Percentiles rank a stretch among this genome's conserved stretches.
These are phyloP conservation scores for Plasmodium vivax DNA, from an alignment of 169 alveolate genomes.

Conservation along the genomic window DNA sequence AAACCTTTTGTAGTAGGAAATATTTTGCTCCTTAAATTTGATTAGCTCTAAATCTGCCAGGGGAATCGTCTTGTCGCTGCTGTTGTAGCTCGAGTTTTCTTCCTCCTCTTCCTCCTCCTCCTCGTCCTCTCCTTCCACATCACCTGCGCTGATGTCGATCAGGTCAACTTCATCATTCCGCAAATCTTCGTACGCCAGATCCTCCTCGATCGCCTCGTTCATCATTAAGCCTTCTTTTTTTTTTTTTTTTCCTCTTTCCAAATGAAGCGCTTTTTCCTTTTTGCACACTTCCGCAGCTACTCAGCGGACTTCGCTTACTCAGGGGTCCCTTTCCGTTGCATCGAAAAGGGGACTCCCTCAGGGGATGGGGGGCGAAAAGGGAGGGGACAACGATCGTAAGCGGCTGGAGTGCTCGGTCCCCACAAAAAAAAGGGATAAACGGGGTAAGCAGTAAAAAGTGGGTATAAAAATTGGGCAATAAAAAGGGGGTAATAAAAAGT, in stretches of 20 bases:
- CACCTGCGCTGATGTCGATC: constrained; percentile 29
- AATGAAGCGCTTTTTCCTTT: background rate
- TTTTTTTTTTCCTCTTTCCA: background rate
- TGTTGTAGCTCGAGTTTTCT: background rate
- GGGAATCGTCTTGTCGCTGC: background rate
- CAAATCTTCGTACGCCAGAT: constrained; percentile 31
- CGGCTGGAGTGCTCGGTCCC: too few species aligned
- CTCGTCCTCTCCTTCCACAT: constrained; percentile 3
- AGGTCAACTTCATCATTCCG: constrained; percentile 18
- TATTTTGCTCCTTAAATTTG: constrained; percentile 17
- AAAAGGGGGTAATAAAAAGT: background rate
- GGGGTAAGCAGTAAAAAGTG: too few species aligned
- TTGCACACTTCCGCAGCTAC: background rate
- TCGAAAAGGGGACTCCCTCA: background rate
- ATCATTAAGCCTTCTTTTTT: background rate
- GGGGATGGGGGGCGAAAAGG: background rate
- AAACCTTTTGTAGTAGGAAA: constrained; percentile 37
- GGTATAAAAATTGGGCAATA: background rate
- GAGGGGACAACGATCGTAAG: background rate
- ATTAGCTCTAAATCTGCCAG: background rate
- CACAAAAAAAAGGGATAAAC: background rate
- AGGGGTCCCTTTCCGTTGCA: background rate
- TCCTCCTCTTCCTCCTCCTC: background rate
- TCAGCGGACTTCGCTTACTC: too few species aligned
- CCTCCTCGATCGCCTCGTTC: constrained; percentile 54